A percentile compares a stretch with the other conserved stretches of the same genome.
phyloP scores from a whole-genome alignment of 441 rosid species.

The Adansonia madagascariensis region DNA sequence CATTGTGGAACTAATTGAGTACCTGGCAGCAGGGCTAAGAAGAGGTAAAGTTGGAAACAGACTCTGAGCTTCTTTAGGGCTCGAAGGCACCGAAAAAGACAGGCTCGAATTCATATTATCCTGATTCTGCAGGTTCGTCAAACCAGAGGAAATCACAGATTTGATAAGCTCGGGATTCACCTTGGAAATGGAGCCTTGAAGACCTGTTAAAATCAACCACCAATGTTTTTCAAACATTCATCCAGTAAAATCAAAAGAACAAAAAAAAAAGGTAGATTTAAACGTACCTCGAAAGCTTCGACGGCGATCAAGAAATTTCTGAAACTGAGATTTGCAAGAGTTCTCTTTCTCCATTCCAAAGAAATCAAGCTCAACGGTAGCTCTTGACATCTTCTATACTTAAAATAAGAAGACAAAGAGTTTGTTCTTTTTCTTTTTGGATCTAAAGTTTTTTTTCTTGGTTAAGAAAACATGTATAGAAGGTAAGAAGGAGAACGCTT shows the following conservation, averaged over 20 bases:
- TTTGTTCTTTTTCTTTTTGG: neutral
- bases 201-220: conserved; percentile 39
- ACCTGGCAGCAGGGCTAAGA: conserved; percentile 50
- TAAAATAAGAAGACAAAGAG: neutral
- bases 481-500: neutral
- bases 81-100: conserved; percentile 47
- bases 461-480: neutral
- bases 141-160: conserved; percentile 62
- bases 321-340: conserved; percentile 48
- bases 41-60: conserved; percentile 41
- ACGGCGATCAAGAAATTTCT: conserved; percentile 55
- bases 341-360: conserved; percentile 58
- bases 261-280: neutral
- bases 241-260: too few species aligned
- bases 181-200: conserved; percentile 82
- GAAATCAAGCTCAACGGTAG: conserved; percentile 74
- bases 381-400: conserved; percentile 48
- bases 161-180: conserved; percentile 73
- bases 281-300: conserved; percentile 71
- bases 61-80: conserved; percentile 48
- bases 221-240: neutral
- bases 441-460: neutral
- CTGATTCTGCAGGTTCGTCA: conserved; percentile 4
- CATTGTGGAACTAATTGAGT: neutral
- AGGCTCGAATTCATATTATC: conserved; percentile 26